These are phyloP conservation scores for Fusarium torreyae DNA, from an alignment of 2,329 filamentous ascomycete genomes.

Conservation along the genomic window DNA sequence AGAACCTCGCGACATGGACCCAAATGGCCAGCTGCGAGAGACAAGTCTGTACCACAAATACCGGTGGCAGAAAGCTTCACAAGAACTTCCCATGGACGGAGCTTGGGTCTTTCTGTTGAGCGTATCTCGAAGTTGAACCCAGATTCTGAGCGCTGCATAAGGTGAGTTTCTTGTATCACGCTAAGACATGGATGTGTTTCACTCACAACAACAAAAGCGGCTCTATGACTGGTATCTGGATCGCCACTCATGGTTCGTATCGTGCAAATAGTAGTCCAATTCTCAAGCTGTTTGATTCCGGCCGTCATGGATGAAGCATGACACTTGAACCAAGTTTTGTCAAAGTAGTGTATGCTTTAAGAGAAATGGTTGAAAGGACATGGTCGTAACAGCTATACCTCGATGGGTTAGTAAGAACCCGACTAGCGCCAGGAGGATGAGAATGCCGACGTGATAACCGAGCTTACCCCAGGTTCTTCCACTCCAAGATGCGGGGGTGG, in stretches of 20 bases:
- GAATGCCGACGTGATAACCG: neutral
- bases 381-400: neutral
- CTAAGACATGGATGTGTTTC: no score
- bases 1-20: slow-evolving; percentile 37
- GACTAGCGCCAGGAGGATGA: neutral
- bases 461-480: neutral
- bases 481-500: slow-evolving; percentile 12
- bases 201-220: slow-evolving; percentile 16
- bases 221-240: slow-evolving; percentile 3
- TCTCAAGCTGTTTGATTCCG: no score
- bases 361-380: neutral
- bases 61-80: slow-evolving; percentile 34
- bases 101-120: slow-evolving; percentile 6
- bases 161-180: no score
- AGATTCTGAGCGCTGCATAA: slow-evolving; percentile 13
- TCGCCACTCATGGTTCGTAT: neutral
- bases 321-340: neutral
- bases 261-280: no score
- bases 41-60: slow-evolving; percentile 42
- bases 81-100: slow-evolving; percentile 35
- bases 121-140: slow-evolving; percentile 15
- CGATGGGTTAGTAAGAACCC: neutral
- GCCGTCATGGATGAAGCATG: neutral
- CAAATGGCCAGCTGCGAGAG: slow-evolving; percentile 33
- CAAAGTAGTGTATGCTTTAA: neutral